Conservation (phyloP, 352 stramenopile species). For the Paralagenidium karlingii region DNA sequence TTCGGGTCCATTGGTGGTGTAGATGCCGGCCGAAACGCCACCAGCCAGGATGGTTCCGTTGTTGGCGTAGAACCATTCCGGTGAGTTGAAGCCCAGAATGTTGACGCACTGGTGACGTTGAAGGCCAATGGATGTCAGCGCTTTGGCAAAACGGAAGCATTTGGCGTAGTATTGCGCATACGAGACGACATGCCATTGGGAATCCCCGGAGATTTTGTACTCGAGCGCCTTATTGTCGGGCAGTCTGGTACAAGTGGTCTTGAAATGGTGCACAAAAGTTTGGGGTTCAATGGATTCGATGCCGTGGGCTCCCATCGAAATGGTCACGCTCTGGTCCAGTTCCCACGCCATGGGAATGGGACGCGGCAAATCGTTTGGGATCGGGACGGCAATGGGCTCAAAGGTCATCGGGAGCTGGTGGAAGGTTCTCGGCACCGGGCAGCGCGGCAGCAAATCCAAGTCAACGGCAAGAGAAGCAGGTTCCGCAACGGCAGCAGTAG, state of each 20-base stretch:
- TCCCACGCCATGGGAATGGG: too few species aligned
- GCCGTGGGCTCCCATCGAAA: too few species aligned
- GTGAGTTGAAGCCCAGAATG: constrained; percentile 76
- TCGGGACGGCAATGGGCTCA: too few species aligned
- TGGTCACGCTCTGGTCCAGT: too few species aligned
- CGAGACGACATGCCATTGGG: constrained; percentile 33
- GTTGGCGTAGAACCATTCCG: constrained; percentile 78
- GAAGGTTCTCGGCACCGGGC: too few species aligned
- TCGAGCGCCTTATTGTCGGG: constrained; percentile 18
- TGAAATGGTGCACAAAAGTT: too few species aligned
- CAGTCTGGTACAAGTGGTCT: constrained; percentile 13
- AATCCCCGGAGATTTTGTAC: constrained; percentile 15
- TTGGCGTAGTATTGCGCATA: constrained; percentile 71
- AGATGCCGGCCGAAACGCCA: constrained; percentile 69
- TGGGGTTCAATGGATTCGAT: too few species aligned
- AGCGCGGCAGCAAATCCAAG: too few species aligned
- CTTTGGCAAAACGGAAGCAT: constrained; percentile 48
- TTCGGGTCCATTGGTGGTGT: constrained; percentile 66
- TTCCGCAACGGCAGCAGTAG: too few species aligned
- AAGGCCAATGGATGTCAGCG: constrained; percentile 61
- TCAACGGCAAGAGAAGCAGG: too few species aligned
- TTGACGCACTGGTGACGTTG: constrained; percentile 55
- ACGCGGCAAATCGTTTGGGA: too few species aligned
- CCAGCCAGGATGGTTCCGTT: constrained; percentile 69
- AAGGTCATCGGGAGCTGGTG: too few species aligned